These are phyloP conservation scores for Neolentinus lepideus DNA, from an alignment of 1,284 basidiomycete genomes.

Conservation along the genomic window DNA sequence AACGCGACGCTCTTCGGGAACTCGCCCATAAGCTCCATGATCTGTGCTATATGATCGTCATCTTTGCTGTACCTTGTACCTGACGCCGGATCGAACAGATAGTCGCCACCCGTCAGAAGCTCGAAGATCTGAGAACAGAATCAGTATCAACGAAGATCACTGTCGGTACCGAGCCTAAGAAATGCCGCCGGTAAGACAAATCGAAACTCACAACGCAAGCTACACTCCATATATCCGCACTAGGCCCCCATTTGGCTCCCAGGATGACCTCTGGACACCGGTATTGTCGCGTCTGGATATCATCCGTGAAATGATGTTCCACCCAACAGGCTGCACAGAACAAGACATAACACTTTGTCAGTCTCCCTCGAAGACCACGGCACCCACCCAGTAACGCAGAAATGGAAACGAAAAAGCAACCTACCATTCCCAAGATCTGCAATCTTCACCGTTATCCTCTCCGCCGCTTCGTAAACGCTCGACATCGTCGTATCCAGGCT, in stretches of 20 bases:
- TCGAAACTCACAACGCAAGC: slow-evolving; percentile 74
- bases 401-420: slow-evolving; percentile 18
- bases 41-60: slow-evolving; percentile 98
- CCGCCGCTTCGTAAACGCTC: slow-evolving; percentile 35
- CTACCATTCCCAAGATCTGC: slow-evolving; percentile 92
- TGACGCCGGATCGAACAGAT: slow-evolving; percentile 81
- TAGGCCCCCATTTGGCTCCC: slow-evolving; percentile 90
- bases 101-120: slow-evolving; percentile 85
- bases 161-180: no score
- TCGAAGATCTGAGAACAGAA: slow-evolving; percentile 70
- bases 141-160: background rate
- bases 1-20: slow-evolving; percentile 81
- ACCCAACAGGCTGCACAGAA: slow-evolving; percentile 76
- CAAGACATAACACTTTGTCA: background rate
- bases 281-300: slow-evolving; percentile 96
- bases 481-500: slow-evolving; percentile 21
- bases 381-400: no score
- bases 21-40: slow-evolving; percentile 95
- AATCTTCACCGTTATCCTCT: slow-evolving; percentile 97
- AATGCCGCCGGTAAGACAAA: background rate
- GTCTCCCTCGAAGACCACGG: no score
- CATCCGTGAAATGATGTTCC: slow-evolving; percentile 92
- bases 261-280: slow-evolving; percentile 96
- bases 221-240: slow-evolving; percentile 95
- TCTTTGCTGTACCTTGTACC: slow-evolving; percentile 85